These are phyloP conservation scores for Saxophila tyrrhenica DNA, from an alignment of 495 filamentous ascomycete species.

Conservation along the genomic window DNA sequence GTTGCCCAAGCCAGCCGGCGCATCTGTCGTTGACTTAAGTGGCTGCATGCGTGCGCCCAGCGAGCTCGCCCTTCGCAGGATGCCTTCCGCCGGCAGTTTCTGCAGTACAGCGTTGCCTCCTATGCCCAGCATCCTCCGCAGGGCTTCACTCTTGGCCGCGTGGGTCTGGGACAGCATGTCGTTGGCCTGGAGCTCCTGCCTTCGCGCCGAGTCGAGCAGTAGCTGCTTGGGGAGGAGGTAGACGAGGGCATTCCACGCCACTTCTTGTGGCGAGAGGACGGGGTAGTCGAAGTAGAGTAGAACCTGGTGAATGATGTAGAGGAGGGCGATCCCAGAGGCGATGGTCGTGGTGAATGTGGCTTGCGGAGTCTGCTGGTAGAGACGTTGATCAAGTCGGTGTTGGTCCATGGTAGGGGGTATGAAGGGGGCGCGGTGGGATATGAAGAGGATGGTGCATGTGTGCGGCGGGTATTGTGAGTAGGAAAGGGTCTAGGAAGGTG, in stretches of 20 bases:
- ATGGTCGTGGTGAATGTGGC: conserved; percentile 3
- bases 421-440: too few relatives aligned
- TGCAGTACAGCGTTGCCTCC: conserved; percentile 43
- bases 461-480: background rate
- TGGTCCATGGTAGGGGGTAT: background rate
- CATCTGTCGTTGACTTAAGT: conserved; percentile 26
- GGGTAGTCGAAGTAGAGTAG: conserved; percentile 19
- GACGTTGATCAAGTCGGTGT: background rate
- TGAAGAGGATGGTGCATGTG: background rate
- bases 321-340: conserved; percentile 1
- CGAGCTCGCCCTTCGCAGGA: conserved; percentile 35
- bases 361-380: background rate
- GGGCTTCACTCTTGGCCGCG: conserved; percentile 54
- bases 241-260: conserved; percentile 56
- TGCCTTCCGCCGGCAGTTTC: conserved; percentile 27
- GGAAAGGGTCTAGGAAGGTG: background rate
- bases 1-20: conserved; percentile 75
- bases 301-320: conserved; percentile 14
- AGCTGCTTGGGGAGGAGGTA: conserved; percentile 33
- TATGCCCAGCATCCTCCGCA: conserved; percentile 56
- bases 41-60: conserved; percentile 25
- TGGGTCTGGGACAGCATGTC: conserved; percentile 25
- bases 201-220: conserved; percentile 19
- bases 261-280: conserved; percentile 22
- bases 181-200: conserved; percentile 21